Evolutionary conservation across 2,329 filamentous ascomycete genomes (phyloP).

Genomic region (Epichloe festucae): DNA sequence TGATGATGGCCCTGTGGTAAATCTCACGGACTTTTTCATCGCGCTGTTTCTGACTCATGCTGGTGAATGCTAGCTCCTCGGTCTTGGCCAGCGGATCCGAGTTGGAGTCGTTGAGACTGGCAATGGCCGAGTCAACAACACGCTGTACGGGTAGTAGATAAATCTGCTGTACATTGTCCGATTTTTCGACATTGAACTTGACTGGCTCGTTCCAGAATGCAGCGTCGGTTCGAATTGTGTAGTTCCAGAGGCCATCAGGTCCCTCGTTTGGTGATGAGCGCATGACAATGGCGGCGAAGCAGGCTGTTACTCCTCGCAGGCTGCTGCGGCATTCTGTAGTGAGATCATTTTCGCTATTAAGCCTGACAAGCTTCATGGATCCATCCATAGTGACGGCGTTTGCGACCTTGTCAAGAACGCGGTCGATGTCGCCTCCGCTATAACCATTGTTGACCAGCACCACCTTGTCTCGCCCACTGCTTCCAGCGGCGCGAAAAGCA

Average conservation of each 20-base stretch:
- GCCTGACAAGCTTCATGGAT: conserved; percentile 39
- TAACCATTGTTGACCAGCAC: conserved; percentile 68
- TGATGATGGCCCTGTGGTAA: conserved; percentile 61
- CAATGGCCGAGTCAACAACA: conserved; percentile 64
- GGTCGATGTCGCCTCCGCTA: conserved; percentile 56
- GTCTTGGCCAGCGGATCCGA: conserved; percentile 23
- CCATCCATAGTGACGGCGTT: conserved; percentile 38
- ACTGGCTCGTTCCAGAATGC: conserved; percentile 42
- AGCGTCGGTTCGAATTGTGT: conserved; percentile 68
- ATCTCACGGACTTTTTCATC: conserved; percentile 48
- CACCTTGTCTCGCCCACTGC: conserved; percentile 50
- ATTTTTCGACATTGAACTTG: conserved; percentile 49
- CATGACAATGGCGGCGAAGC: conserved; percentile 65
- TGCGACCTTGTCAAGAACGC: conserved; percentile 52
- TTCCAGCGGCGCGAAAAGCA: conserved; percentile 44
- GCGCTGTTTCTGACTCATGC: conserved; percentile 53
- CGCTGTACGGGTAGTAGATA: conserved; percentile 71
- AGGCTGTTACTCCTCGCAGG: conserved; percentile 53
- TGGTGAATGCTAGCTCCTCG: conserved; percentile 66
- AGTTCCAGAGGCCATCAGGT: conserved; percentile 60
- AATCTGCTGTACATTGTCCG: conserved; percentile 61
- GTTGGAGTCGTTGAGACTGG: conserved; percentile 32
- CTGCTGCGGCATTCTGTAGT: conserved; percentile 49
- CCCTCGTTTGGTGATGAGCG: conserved; percentile 64
- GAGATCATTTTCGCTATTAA: conserved; percentile 45